phyloP scores from a whole-genome alignment of 768 basidiomycete genomes.

The Russula ochroleuca region DNA sequence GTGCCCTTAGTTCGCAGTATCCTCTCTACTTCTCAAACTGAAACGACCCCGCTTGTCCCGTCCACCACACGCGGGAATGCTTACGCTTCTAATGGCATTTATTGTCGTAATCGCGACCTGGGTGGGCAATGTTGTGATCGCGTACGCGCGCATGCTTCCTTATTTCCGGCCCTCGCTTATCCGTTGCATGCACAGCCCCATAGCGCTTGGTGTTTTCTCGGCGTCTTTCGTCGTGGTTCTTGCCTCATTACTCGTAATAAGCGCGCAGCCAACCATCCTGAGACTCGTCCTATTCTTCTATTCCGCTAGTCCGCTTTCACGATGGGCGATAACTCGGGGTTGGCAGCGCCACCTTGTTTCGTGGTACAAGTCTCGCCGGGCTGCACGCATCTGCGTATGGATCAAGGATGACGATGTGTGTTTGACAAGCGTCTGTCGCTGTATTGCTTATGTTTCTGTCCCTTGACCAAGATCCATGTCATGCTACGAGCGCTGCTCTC shows the following conservation, averaged over 20 bases:
- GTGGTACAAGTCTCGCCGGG: conserved; percentile 22
- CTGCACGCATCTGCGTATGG: conserved; percentile 26
- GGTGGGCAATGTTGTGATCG: conserved; percentile 25
- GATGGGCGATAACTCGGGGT: conserved; percentile 1
- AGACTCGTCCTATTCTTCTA: conserved; percentile 13
- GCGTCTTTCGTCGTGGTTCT: conserved; percentile 21
- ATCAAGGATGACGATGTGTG: conserved; percentile 28
- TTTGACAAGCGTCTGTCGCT: neutral
- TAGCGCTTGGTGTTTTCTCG: conserved; percentile 23
- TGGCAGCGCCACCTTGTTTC: conserved; percentile 17
- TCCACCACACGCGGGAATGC: conserved; percentile 19
- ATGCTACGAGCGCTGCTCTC: conserved; percentile 26
- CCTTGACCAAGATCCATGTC: conserved; percentile 20
- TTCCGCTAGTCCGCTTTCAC: conserved; percentile 16
- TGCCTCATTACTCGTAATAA: conserved; percentile 9
- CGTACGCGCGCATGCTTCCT: conserved; percentile 8
- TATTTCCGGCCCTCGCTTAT: neutral
- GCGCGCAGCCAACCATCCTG: conserved; percentile 20
- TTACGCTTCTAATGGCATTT: conserved; percentile 23
- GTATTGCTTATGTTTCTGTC: neutral
- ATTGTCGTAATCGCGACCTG: conserved; percentile 20
- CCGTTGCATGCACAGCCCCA: conserved; percentile 13
- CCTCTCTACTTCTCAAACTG: conserved; percentile 23
- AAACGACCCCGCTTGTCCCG: conserved; percentile 25
- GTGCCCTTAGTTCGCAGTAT: conserved; percentile 23